These are phyloP conservation scores for Tetrastigma voinierianum DNA, from an alignment of 164 flowering plant genomes.

Conservation along the genomic window DNA sequence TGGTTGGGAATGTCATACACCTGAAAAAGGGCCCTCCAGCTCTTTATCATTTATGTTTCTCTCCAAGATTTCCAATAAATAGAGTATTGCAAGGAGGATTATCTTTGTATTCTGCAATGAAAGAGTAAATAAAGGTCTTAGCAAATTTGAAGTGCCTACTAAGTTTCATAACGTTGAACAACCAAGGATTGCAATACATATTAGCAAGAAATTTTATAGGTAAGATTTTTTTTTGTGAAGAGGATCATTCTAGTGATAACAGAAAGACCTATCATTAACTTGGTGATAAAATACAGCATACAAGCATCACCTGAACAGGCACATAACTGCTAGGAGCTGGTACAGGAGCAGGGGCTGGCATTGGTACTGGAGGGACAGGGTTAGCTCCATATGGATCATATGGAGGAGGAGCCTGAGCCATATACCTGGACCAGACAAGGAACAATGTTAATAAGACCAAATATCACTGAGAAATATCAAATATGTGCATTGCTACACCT, in stretches of 20 bases:
- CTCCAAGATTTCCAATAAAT: conserved; percentile 98
- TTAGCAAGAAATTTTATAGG: too few species aligned
- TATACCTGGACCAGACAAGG: conserved; percentile 45
- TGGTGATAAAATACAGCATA: neutral
- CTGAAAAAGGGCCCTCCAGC: conserved; percentile 75
- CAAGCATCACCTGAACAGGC: conserved; percentile 71
- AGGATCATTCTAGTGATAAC: too few species aligned
- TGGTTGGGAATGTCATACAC: conserved; percentile 44
- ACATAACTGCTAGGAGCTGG: conserved; percentile 87
- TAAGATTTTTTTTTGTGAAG: too few species aligned
- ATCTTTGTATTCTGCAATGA: conserved; percentile 78
- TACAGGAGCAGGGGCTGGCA: conserved; percentile 82
- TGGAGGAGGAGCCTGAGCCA: conserved; percentile 84
- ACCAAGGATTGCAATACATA: too few species aligned
- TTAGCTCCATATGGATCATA: conserved; percentile 93
- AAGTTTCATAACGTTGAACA: neutral
- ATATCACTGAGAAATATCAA: neutral
- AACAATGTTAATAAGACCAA: neutral
- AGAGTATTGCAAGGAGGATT: conserved; percentile 99
- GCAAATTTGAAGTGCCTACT: neutral
- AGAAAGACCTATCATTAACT: neutral
- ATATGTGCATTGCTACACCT: neutral
- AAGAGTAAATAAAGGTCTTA: conserved; percentile 3
- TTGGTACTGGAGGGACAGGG: conserved; percentile 77
- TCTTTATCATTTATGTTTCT: conserved; percentile 86